phyloP scores from a whole-genome alignment of 73 alveolate species.

The Paramecium primaurelia region DNA sequence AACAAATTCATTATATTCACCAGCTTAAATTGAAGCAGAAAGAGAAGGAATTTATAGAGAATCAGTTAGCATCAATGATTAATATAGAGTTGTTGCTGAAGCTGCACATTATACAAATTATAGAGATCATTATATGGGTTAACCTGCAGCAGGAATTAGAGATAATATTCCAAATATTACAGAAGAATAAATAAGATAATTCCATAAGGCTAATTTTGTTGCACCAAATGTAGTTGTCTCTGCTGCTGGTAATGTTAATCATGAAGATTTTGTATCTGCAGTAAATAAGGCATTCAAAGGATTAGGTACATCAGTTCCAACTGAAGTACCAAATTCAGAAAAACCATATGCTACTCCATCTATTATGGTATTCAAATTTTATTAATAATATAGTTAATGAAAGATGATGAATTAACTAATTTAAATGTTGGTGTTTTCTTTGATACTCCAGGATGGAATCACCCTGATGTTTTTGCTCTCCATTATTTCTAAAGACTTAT shows the following conservation, averaged over 20 bases:
- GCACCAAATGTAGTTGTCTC: slow-evolving; percentile 82
- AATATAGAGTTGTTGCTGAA: slow-evolving; percentile 68
- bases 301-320: slow-evolving; percentile 52
- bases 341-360: slow-evolving; percentile 78
- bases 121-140: slow-evolving; percentile 81
- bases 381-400: slow-evolving; percentile 32
- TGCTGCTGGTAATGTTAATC: slow-evolving; percentile 82
- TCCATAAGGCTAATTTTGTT: slow-evolving; percentile 67
- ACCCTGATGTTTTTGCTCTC: slow-evolving; percentile 75
- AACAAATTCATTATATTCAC: slow-evolving; percentile 62
- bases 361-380: neutral
- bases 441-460: slow-evolving; percentile 73
- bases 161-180: slow-evolving; percentile 66
- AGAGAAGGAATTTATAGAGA: slow-evolving; percentile 71
- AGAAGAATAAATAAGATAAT: slow-evolving; percentile 66
- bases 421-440: slow-evolving; percentile 81
- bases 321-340: slow-evolving; percentile 66
- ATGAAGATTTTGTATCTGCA: slow-evolving; percentile 66
- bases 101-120: slow-evolving; percentile 71
- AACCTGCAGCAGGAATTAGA: slow-evolving; percentile 81
- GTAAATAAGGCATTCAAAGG: slow-evolving; percentile 72
- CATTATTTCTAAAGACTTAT: slow-evolving; percentile 67
- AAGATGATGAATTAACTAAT: slow-evolving; percentile 87
- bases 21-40: slow-evolving; percentile 69
- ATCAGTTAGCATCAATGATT: slow-evolving; percentile 64